Evolutionary conservation across 176 grass and related monocot genomes (phyloP).

Genomic region (Avena sativa): DNA sequence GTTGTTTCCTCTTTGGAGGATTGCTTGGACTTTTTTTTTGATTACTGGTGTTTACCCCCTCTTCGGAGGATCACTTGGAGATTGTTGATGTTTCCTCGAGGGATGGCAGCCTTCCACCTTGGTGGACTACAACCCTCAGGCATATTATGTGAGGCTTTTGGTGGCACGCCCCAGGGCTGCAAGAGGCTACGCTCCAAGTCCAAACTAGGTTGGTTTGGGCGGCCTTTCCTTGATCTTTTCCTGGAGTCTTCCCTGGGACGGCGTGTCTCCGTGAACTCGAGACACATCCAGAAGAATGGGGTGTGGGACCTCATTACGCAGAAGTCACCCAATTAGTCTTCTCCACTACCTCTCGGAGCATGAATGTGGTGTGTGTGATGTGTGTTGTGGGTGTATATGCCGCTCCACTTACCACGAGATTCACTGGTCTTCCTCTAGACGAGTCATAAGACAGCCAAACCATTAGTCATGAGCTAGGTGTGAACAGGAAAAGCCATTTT

Average conservation of each 20-base stretch:
- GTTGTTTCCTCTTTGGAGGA: background rate
- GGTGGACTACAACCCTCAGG: constrained; percentile 3
- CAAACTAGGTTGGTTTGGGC: background rate
- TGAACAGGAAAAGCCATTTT: background rate
- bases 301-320: no score
- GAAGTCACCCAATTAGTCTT: no score
- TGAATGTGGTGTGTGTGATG: background rate
- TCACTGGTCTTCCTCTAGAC: background rate
- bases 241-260: background rate
- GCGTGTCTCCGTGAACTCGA: no score
- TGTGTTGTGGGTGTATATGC: background rate
- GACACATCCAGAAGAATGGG: no score
- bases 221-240: background rate
- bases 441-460: background rate
- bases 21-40: background rate
- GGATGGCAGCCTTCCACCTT: background rate
- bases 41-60: no score
- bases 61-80: background rate
- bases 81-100: background rate
- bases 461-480: background rate
- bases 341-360: background rate
- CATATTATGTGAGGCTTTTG: background rate
- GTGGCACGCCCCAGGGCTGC: background rate
- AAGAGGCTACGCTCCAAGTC: background rate
- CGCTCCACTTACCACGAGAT: background rate